Evolutionary conservation across 2,329 filamentous ascomycete species (phyloP), one percentile per base, ranked within the genome.

Genomic region (Anisogramma anomala): DNA sequence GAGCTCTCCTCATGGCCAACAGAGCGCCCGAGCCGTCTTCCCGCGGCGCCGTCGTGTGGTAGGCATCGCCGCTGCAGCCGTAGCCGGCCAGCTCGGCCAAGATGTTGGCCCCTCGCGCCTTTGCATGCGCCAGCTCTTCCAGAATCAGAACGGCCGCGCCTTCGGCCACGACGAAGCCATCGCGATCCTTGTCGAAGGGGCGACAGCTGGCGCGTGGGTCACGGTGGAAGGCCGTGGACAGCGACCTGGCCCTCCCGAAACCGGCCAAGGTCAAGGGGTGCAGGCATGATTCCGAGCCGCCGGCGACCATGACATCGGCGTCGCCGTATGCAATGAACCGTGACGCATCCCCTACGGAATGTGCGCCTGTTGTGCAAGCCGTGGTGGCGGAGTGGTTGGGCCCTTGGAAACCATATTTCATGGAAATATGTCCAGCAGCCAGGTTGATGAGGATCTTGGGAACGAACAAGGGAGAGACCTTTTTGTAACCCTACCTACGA

Each of bases 281-380:
- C 42, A 98, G 89, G 58, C 91, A 98, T 0, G 89, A 87, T 61
- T 98, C 91, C 7, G 89, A 78, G 20, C 89, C 89, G 31, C 91
- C 91, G n/a, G 91, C 87, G 7, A 98, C 65, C 87, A 98, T 96
- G 41, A 96, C 82, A 58, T 94, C 74, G 33, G 89, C 89, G 57
- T 96, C 89, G 6, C 87, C 88, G 55, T 79, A 80, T n/a, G 82
- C 76, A 47, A 98, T 89, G 57, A 95, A 85, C 14, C 89, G 78
- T n/a, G 84, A 80, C 5, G 91, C 91, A 58, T 98, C 91, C 14
- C 89, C 91, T 36, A 98, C 80, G 1, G 88, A 87, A 63, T 98
- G 91, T 1, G 89, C 85, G 9, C 91, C 91, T 0, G 91, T 98
- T 1, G 91, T 96, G 59, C 91, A 98, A 43, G 91, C 91, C 10